Conservation (phyloP, 1,284 basidiomycete genomes). For the Puccinia polysora region DNA sequence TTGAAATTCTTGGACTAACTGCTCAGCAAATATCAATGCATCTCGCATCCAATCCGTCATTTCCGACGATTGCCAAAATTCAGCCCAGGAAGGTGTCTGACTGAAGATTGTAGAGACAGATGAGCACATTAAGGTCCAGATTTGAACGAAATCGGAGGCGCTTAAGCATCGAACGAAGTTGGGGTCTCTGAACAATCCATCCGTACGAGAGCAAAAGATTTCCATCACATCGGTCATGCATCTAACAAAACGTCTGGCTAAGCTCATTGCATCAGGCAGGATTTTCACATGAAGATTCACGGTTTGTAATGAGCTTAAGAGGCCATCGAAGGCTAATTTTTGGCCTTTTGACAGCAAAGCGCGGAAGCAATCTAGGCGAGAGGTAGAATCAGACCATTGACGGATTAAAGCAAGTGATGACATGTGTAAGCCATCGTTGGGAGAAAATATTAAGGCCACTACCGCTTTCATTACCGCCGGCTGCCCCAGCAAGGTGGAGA, state of each 20-base stretch:
- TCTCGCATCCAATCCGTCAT: conserved; percentile 97
- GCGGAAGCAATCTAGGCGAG: conserved; percentile 76
- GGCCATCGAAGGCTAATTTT: conserved; percentile 63
- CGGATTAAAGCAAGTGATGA: conserved; percentile 41
- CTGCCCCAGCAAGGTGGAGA: conserved; percentile 15
- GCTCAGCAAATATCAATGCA: conserved; percentile 80
- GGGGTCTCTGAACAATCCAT: conserved; percentile 64
- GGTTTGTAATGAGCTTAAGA: conserved; percentile 63
- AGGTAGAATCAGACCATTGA: conserved; percentile 56
- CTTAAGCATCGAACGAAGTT: conserved; percentile 56
- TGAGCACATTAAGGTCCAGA: conserved; percentile 78
- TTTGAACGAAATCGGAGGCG: conserved; percentile 59
- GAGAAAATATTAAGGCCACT: conserved; percentile 32
- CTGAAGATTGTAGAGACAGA: conserved; percentile 77
- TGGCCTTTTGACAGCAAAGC: conserved; percentile 66
- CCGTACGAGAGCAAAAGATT: conserved; percentile 67
- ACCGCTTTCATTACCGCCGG: conserved; percentile 31
- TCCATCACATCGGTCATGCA: conserved; percentile 88
- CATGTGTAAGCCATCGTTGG: conserved; percentile 40
- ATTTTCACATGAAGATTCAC: conserved; percentile 64
- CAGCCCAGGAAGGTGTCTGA: conserved; percentile 73
- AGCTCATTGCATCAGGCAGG: conserved; percentile 74
- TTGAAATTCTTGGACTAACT: conserved; percentile 72
- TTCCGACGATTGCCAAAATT: conserved; percentile 68
- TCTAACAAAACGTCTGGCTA: conserved; percentile 79